phyloP scores from a whole-genome alignment of 352 stramenopile species.

The Nothophytophthora sp. region DNA sequence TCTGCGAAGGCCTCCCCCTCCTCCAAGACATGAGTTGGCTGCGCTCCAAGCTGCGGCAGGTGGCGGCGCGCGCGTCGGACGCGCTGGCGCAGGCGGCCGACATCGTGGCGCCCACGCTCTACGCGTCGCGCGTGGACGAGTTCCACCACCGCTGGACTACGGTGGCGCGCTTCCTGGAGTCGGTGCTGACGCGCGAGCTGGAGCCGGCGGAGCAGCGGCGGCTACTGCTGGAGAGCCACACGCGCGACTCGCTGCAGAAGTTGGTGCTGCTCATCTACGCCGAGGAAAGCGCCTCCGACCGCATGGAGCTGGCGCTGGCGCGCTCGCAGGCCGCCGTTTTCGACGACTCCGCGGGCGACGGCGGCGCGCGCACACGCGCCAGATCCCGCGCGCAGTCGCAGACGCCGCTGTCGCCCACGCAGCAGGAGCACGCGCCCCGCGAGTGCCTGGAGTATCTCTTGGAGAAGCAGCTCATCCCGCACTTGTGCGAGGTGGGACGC shows the following conservation, averaged over 20 bases:
- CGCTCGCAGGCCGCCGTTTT: constrained; percentile 22
- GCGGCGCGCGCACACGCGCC: constrained; percentile 10
- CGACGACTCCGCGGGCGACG: constrained; percentile 10
- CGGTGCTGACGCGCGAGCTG: constrained; percentile 63
- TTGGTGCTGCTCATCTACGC: constrained; percentile 87
- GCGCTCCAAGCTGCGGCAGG: constrained; percentile 77
- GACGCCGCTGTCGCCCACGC: constrained; percentile 16
- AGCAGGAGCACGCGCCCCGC: constrained; percentile 38
- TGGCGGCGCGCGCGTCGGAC: constrained; percentile 72
- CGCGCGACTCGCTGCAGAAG: constrained; percentile 81
- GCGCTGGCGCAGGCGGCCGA: constrained; percentile 75
- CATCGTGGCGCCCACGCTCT: constrained; percentile 77
- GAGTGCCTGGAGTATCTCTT: constrained; percentile 86
- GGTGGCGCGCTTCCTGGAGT: constrained; percentile 77
- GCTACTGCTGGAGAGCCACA: constrained; percentile 78
- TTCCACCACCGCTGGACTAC: constrained; percentile 87
- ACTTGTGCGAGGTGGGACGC: constrained; percentile 73
- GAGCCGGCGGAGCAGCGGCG: constrained; percentile 73
- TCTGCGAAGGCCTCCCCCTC: too few relatives aligned
- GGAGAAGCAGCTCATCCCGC: constrained; percentile 81
- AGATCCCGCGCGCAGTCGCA: constrained; percentile 21
- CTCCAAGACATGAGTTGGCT: constrained; percentile 71
- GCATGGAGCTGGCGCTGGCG: constrained; percentile 58
- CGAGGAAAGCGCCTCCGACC: constrained; percentile 79
- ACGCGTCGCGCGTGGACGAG: constrained; percentile 82